These are phyloP conservation scores for Paramecium primaurelia DNA, from an alignment of 73 alveolate genomes.

Conservation along the genomic window DNA sequence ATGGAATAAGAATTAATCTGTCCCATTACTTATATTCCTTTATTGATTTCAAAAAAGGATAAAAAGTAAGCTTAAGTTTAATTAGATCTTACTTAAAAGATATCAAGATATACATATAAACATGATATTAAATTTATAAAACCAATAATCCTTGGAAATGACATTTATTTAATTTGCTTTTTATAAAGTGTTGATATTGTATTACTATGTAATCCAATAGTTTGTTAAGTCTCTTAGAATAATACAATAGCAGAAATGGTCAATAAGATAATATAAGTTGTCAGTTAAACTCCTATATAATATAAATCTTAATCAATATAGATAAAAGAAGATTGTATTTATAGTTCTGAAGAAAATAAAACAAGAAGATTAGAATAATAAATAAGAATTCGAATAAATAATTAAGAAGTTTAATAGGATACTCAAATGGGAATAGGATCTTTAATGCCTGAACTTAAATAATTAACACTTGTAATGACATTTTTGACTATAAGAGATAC, in stretches of 20 bases:
- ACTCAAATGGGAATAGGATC: background rate
- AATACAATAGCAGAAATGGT: background rate
- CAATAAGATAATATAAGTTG: background rate
- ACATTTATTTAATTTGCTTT: background rate
- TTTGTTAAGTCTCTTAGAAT: background rate
- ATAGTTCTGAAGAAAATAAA: background rate
- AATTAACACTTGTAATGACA: background rate
- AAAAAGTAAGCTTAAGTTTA: background rate
- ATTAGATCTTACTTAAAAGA: background rate
- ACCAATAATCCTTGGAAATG: background rate
- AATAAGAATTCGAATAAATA: background rate
- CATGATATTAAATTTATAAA: background rate
- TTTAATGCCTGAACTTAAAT: background rate
- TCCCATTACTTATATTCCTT: background rate
- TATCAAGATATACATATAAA: background rate
- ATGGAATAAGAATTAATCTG: background rate
- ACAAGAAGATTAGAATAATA: background rate
- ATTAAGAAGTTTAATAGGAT: background rate
- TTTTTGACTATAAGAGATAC: background rate
- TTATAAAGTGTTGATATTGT: slow-evolving; percentile 32
- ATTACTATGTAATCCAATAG: background rate
- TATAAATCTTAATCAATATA: background rate
- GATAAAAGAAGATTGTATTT: background rate
- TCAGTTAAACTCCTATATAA: background rate
- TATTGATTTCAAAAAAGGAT: background rate